Conservation (phyloP, 2,329 filamentous ascomycete species). For the Alternaria conjuncta region DNA sequence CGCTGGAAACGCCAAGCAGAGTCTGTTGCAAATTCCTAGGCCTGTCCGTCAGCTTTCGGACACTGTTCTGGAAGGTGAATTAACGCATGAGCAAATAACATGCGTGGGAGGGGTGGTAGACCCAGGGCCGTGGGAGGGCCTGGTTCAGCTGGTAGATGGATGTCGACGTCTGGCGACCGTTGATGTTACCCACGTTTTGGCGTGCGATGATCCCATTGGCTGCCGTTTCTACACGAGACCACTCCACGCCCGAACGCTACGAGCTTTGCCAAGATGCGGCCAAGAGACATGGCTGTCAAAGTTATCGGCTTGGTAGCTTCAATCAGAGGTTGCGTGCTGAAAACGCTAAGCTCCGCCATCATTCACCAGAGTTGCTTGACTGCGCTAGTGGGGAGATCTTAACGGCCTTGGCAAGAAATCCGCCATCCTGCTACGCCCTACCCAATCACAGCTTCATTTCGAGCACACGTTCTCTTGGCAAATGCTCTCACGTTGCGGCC, state of each 20-base stretch:
- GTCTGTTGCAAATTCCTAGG: background rate
- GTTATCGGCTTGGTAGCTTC: conserved; percentile 8
- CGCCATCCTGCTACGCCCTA: background rate
- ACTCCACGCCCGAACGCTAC: background rate
- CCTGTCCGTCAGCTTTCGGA: background rate
- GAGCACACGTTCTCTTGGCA: conserved; percentile 23
- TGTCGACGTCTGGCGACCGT: background rate
- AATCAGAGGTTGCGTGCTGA: background rate
- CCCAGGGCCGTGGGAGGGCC: background rate
- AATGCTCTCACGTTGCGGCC: conserved; percentile 6
- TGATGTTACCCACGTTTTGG: background rate
- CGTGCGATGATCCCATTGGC: background rate
- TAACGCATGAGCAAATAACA: background rate
- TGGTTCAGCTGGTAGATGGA: background rate
- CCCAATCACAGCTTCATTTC: conserved; percentile 18
- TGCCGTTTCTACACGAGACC: background rate
- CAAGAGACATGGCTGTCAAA: background rate
- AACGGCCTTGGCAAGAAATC: background rate
- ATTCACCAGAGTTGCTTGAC: background rate
- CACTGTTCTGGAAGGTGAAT: conserved; percentile 1
- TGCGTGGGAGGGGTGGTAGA: background rate
- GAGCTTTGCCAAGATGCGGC: background rate
- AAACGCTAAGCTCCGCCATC: conserved; percentile 1
- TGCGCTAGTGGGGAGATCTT: background rate
- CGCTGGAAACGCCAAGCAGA: background rate